These are phyloP conservation scores for Eurotiales sp. DNA, from an alignment of 2,329 filamentous ascomycete species.

Conservation along the genomic window DNA sequence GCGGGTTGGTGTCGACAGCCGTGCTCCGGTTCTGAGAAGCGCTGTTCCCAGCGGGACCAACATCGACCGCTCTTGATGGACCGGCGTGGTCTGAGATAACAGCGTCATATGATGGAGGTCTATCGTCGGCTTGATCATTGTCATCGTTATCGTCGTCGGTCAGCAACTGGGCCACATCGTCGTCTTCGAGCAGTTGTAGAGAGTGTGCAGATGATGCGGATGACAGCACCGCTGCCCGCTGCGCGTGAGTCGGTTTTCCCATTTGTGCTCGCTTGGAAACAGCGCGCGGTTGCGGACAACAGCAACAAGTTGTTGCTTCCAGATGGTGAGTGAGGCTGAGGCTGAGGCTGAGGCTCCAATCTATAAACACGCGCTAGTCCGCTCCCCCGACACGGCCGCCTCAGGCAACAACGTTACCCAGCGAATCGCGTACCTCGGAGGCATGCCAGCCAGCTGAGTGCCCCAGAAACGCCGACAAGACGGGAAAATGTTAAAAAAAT, in stretches of 20 bases:
- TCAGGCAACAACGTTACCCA: neutral
- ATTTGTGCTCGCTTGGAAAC: too few relatives aligned
- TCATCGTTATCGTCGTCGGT: neutral
- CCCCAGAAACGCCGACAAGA: too few relatives aligned
- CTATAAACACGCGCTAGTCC: too few relatives aligned
- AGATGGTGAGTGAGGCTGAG: neutral
- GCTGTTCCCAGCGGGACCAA: neutral
- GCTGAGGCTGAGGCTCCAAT: neutral
- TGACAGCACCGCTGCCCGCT: neutral
- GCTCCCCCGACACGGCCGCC: too few relatives aligned
- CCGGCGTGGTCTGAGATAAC: neutral
- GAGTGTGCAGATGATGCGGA: slow-evolving; percentile 10
- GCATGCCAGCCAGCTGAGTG: too few relatives aligned
- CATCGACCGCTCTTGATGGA: neutral
- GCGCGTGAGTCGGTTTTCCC: slow-evolving; percentile 1
- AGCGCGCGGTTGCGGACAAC: too few relatives aligned
- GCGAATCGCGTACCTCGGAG: too few relatives aligned
- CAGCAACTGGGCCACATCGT: neutral
- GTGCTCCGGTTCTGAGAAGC: neutral
- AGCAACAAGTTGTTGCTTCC: neutral
- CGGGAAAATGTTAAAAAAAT: too few relatives aligned
- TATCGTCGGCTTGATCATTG: neutral
- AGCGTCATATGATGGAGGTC: slow-evolving; percentile 12
- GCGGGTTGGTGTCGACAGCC: neutral
- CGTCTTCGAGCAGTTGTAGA: slow-evolving; percentile 7